These are phyloP conservation scores for Trichophyton benhamiae DNA, from an alignment of 2,329 filamentous ascomycete genomes.

Conservation along the genomic window DNA sequence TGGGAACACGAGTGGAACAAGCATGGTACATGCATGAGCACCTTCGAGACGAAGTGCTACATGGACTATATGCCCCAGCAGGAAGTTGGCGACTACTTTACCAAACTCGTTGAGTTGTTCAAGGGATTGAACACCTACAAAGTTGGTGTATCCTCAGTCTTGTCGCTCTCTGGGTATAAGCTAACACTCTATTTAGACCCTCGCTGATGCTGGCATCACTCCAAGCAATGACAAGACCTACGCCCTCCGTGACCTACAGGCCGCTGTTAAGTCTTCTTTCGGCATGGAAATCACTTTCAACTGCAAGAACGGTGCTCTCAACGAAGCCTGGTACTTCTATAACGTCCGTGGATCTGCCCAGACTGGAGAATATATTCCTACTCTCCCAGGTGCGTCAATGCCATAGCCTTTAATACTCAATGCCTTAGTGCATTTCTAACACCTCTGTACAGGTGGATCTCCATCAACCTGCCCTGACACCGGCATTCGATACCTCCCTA, in stretches of 20 bases:
- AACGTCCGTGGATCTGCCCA: slow-evolving; percentile 46
- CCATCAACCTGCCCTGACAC: slow-evolving; percentile 49
- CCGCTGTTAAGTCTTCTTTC: slow-evolving; percentile 37
- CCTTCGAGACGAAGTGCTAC: slow-evolving; percentile 54
- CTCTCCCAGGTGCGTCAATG: slow-evolving; percentile 33
- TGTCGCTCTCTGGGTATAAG: not conserved
- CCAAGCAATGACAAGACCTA: slow-evolving; percentile 42
- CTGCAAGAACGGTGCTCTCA: slow-evolving; percentile 38
- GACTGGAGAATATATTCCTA: slow-evolving; percentile 47
- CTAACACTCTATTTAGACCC: slow-evolving; percentile 12
- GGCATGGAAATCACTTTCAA: slow-evolving; percentile 39
- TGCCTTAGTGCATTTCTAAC: not conserved
- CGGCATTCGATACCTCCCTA: slow-evolving; percentile 55
- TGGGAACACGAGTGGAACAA: slow-evolving; percentile 64
- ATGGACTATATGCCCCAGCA: slow-evolving; percentile 41
- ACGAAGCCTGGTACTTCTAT: slow-evolving; percentile 45
- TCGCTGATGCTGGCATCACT: slow-evolving; percentile 44
- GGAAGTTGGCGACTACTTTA: slow-evolving; percentile 48
- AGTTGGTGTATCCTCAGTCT: slow-evolving; percentile 18
- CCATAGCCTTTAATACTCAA: not conserved
- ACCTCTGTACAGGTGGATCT: slow-evolving; percentile 32
- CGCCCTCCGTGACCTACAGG: slow-evolving; percentile 38
- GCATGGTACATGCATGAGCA: slow-evolving; percentile 61
- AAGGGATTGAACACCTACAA: slow-evolving; percentile 44
- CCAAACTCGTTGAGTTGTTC: slow-evolving; percentile 44